Conservation (phyloP, 495 filamentous ascomycete species). For the Lasiosphaeria hispida region DNA sequence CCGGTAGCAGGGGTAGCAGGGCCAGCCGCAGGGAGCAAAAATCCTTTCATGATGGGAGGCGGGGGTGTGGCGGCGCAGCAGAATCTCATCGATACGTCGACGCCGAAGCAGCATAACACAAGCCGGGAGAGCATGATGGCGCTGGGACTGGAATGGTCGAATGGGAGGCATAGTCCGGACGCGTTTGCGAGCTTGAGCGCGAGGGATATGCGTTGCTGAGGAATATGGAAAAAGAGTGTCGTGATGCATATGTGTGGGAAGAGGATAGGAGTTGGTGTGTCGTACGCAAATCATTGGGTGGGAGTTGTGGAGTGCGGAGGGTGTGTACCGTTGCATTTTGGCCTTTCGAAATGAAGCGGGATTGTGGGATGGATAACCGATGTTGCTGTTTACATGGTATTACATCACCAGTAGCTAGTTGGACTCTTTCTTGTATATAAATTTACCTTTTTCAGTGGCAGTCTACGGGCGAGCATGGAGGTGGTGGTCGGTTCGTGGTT, state of each 20-base stretch:
- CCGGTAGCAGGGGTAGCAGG: constrained; percentile 24
- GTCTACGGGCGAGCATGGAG: too few species aligned
- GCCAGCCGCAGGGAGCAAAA: constrained; percentile 39
- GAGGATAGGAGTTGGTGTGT: too few species aligned
- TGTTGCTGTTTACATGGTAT: too few species aligned
- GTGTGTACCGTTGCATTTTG: too few species aligned
- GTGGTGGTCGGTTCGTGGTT: too few species aligned
- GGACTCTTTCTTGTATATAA: too few species aligned
- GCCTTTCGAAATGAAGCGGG: too few species aligned
- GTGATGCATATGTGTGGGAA: not conserved
- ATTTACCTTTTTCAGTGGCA: too few species aligned
- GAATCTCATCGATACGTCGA: constrained; percentile 18
- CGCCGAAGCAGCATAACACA: constrained; percentile 53
- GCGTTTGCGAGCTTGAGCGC: constrained; percentile 95
- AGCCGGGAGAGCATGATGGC: constrained; percentile 90
- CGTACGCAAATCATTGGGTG: too few species aligned
- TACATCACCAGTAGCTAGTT: too few species aligned
- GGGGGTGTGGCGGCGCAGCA: constrained; percentile 15
- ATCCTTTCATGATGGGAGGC: constrained; percentile 43
- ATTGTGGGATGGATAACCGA: too few species aligned
- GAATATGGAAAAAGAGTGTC: not conserved
- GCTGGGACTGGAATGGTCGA: constrained; percentile 61
- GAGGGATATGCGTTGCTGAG: constrained; percentile 28
- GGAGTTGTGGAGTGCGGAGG: too few species aligned
- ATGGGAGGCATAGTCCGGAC: constrained; percentile 89